Evolutionary conservation across 129 eudicot genomes (phyloP), one percentile per base, ranked within the genome.

Genomic region (Calendula officinalis): DNA sequence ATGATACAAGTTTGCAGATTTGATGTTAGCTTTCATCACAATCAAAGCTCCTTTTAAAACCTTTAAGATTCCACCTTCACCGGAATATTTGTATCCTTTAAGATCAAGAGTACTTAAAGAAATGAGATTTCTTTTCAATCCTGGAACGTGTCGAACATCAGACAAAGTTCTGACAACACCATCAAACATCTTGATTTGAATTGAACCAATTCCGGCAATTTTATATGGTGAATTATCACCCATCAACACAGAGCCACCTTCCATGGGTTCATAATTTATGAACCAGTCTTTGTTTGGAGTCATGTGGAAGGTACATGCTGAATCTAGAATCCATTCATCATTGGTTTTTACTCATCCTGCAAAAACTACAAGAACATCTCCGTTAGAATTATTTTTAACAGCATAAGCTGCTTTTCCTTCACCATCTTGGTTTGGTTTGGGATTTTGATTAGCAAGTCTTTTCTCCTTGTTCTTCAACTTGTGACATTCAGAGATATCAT

Each of bases 31-130:
- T 10, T 73, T 73, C 66, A 55, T 64, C 40, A 54, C 30, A 8
- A 57, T 15, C 5, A 73, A 30, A 17, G 67, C 11, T 3, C 67
- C 78, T 17, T 56, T 56, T 6, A 34, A 9, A 9, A 65, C 66
- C 16, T 35, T 64, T n/a, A 64, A 13, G 43, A 64, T 43, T 64
- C 67, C 67, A 49, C 35, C 43, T 56, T 17, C 61, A 45, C 30
- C 34, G 0, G 51, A 35, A 6, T 27, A 42, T 7, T 38, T 64
- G n/a, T 36, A 73, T 42, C 41, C 72, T 11, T 38, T 41, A 15
- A 61, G 59, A 15, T 65, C 61, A 10, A 73, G 43, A 14, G 71
- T 44, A 66, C 67, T 62, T 33, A 73, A 39, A 4, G 64, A 65
- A 38, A 65, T 55, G 1, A 17, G 52, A 42, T 60, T 60, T 5